Conservation (phyloP, 2,329 filamentous ascomycete species). For the Lachnellula occidentalis region DNA sequence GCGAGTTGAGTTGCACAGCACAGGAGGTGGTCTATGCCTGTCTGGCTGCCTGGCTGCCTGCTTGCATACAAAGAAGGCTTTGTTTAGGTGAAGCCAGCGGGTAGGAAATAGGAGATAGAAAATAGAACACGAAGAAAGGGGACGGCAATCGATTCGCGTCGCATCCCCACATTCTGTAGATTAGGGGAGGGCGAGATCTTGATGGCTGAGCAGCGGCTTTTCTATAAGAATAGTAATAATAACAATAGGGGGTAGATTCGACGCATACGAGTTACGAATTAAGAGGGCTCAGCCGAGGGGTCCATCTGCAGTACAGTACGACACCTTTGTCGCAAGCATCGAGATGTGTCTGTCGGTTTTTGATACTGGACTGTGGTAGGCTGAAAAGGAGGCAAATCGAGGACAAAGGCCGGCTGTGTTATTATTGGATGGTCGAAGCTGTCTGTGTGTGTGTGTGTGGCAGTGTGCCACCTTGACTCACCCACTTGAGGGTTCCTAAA, state of each 20-base stretch:
- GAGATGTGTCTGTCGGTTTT: background rate
- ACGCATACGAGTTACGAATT: background rate
- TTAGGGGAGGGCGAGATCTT: background rate
- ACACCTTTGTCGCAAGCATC: background rate
- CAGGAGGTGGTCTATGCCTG: constrained; percentile 20
- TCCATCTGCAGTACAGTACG: no score
- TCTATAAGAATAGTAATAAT: no score
- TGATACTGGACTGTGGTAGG: background rate
- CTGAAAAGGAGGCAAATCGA: background rate
- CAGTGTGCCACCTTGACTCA: no score
- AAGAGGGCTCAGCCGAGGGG: background rate
- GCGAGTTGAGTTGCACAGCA: constrained; percentile 14
- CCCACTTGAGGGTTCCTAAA: no score
- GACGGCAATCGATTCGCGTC: constrained; percentile 12
- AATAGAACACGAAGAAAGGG: constrained; percentile 12
- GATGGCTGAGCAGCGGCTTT: background rate
- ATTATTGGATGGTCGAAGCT: background rate
- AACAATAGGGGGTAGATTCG: background rate
- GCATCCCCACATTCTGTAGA: constrained; percentile 11
- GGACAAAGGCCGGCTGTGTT: background rate
- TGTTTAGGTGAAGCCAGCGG: constrained; percentile 4
- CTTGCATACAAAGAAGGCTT: constrained; percentile 8
- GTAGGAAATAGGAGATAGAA: background rate
- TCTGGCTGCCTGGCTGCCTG: background rate
- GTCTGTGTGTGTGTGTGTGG: background rate